A percentile compares a stretch with the other conserved stretches of the same genome.
phyloP scores from a whole-genome alignment of 2,329 filamentous ascomycete genomes.

The Cryphonectria nitschkei region DNA sequence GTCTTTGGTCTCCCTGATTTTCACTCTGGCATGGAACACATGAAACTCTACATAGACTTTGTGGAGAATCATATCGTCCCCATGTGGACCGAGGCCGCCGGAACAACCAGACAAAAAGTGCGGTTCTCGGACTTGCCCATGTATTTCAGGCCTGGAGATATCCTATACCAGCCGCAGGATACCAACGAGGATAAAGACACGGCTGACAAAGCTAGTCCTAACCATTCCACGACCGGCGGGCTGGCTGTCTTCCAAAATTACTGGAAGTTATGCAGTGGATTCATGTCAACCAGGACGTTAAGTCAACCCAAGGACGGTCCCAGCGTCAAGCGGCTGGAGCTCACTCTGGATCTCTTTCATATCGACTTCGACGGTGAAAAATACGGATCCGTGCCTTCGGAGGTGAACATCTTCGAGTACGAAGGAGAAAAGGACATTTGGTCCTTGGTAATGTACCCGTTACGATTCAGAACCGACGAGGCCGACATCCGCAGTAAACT shows the following conservation, averaged over 20 bases:
- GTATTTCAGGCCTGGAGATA: constrained; percentile 14
- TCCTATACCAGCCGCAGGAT: background rate
- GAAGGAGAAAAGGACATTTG: background rate
- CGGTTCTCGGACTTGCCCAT: constrained; percentile 21
- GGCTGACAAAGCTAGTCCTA: background rate
- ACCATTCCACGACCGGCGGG: background rate
- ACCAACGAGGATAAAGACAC: background rate
- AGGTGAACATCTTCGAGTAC: background rate
- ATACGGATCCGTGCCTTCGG: background rate
- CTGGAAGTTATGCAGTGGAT: background rate
- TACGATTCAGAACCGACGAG: background rate
- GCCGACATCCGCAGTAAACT: background rate
- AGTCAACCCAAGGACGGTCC: background rate
- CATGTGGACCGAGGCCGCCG: constrained; percentile 17
- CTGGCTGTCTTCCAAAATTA: background rate
- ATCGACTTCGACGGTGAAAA: background rate
- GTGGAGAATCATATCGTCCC: constrained; percentile 15
- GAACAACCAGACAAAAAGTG: constrained; percentile 4
- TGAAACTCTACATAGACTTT: constrained; percentile 16
- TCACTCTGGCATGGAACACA: background rate
- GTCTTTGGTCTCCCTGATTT: background rate
- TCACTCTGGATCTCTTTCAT: background rate
- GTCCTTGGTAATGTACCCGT: background rate
- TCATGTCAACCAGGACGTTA: background rate
- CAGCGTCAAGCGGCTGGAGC: background rate